Conservation (phyloP, 441 rosid genomes). For the Raphanus hybrid region DNA sequence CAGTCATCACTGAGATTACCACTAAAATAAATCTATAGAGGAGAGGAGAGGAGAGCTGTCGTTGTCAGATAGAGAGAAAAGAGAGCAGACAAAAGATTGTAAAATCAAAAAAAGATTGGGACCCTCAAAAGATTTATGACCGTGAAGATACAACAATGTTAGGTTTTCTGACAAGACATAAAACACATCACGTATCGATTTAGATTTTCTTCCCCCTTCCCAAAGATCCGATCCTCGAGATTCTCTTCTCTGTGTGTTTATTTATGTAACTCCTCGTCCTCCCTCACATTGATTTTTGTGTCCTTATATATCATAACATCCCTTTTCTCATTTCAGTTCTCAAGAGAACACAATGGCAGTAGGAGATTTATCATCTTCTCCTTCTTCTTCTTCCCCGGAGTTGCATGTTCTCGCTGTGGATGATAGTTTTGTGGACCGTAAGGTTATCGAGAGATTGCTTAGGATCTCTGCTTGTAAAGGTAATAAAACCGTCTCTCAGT, state of each 20-base stretch:
- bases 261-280: conserved; percentile 31
- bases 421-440: conserved; percentile 80
- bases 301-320: conserved; percentile 15
- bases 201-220: neutral
- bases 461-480: conserved; percentile 85
- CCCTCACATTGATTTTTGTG: conserved; percentile 8
- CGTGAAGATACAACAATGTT: conserved; percentile 1
- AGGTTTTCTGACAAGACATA: conserved; percentile 1
- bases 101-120: neutral
- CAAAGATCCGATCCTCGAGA: neutral
- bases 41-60: neutral
- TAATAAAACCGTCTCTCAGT: neutral
- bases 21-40: neutral
- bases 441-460: conserved; percentile 78
- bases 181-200: neutral
- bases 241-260: neutral
- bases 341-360: conserved; percentile 45
- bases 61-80: neutral
- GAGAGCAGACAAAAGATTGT: neutral
- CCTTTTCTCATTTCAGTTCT: neutral
- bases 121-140: neutral
- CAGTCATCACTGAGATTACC: neutral
- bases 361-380: conserved; percentile 31
- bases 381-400: conserved; percentile 50
- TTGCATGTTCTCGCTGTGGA: conserved; percentile 95